Base-by-base conservation (phyloP, 805 yeast genomes). In the Metschnikowia kunwiensis region DNA sequence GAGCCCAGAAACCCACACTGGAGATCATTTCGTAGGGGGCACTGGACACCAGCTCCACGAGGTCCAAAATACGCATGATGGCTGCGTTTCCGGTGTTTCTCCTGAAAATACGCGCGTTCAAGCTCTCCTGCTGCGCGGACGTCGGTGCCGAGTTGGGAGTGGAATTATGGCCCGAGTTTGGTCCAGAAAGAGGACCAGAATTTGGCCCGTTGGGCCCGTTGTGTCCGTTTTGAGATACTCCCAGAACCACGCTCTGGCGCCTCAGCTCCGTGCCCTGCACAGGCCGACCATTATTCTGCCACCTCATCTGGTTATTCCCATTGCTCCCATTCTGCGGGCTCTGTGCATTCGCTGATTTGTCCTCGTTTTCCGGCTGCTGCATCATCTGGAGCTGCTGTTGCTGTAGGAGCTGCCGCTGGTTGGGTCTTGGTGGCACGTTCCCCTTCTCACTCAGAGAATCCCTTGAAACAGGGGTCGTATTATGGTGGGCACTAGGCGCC, bases 31-130 rank as follows among this genome's bases (percentile, higher is more conserved):
- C 61, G 11, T 40, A 35, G 9, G 59, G 46, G 36, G 67, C 72
- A 40, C 53, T 61, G 16, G 63, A 50, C 4, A 67, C 52, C 40
- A 57, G 65, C 26, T 68, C 74, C 24, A 68, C 49, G 24, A 68
- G 46, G 42, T 68, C 72, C 29, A 67, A 44, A 12, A 66, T 46
- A 24, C 72, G 50, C 45, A 68, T 53, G 27, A 60, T 65, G 11
- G 63, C 71, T 18, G 72, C 67, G 53, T 68, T 67, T 7, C 72
- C 74, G 30, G 65, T 36, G 39, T 65, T 68, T 15, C 70, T 45
- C 42, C 63, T 65, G 43, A 61, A 53, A 11, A 65, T 55, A 31
- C 61, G 56, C 6, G 63, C 53, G 38, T 65, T 43, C 15, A 38
- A 20, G 10, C 34, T 43, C 19, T 43, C 42, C 24, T 38, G 47